Evolutionary conservation across 345 rosid species (phyloP), one percentile per base, ranked within the genome.

Genomic region (Microcos paniculata): DNA sequence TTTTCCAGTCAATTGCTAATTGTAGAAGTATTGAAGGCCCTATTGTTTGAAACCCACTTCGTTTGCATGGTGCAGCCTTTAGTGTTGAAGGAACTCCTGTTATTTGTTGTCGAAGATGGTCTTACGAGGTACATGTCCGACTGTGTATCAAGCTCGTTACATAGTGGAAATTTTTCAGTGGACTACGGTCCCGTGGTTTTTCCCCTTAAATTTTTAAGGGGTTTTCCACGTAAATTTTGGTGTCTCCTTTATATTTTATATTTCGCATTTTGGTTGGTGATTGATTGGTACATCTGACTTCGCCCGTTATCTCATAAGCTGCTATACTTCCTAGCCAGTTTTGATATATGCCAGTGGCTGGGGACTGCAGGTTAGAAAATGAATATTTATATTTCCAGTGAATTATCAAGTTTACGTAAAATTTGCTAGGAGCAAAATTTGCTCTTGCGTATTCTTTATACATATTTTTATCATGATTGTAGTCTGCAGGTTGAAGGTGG

Each of bases 161-260:
- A 55, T 75, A 75, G 66, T 75, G 65, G 40, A 75, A 66, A 2
- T 28, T 66, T 66, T 66, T 21, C 11, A 18, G 45, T 42, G 78
- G 79, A 30, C 73, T 57, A 3, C 35, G 46, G 74, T 26, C 73
- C 79, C 79, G 73, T 76, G 79, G 79, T 76, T 76, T 76, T 76
- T 76, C 2, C 58, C 71, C 33, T 26, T 11, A 5, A n/a, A 15
- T 16, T 6, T 0, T 2, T 6, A 18, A 46, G 64, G 78, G 72
- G 78, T 64, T 75, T 75, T 75, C 73, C 78, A 75, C 78, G 78
- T 75, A 66, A 55, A 66, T n/a, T 19, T 21, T 53, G 38, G 78
- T 21, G 40, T 64, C n/a, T 45, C 0, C 0, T 13, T 13, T 73
- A 14, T n/a, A 6, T 33, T 33, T 71, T 12, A 24, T 16, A 38